Base-by-base conservation (phyloP, 2,329 filamentous ascomycete species). In the Tolypocladium endophyticum region DNA sequence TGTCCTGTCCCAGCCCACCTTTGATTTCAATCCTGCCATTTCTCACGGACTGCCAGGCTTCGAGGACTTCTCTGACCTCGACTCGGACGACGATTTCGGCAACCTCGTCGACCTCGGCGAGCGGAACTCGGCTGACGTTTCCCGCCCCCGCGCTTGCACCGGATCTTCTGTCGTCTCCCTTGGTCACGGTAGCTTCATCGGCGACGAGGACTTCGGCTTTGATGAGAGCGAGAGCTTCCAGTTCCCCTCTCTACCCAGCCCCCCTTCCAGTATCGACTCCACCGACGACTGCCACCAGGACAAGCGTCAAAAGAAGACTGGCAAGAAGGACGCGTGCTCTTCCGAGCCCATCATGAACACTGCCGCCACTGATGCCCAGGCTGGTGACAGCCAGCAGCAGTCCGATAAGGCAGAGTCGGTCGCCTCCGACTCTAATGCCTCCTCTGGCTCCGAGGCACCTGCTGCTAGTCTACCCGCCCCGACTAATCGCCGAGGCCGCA, bases 401-500 rank as follows among this genome's bases (percentile, higher is more conserved):
- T 71, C 71, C 2, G 68, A 69, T 56, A 72, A 74, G 36, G 65
- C 68, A n/a, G 70, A 68, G 23, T 72, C 73, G 16, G 73, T 71
- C 28, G 71, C 71, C 45, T 72, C 71, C 12, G 76, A 77, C 59
- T 74, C 73, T 9, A 68, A 69, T 50, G 72, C 67, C 60, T 74
- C 75, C 16, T 72, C 74, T 63, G 78, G 65, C 71, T 82, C 73
- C 68, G 82, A 74, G 70, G 74, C 66, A 66, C 73, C 65, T 71
- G 75, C 71, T 76, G 66, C 71, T 60, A 66, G 74, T 65, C 53
- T 76, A 1, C 77, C 81, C 3, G 77, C 80, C 11, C 88, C 88
- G 12, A 84, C 89, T 67, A 96, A 90, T 76, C 92, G 94, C 65
- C 92, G 94, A 61, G 94, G 94, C 61, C 92, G 94, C 76, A 99